Base-by-base conservation (phyloP, 768 basidiomycete species). In the Suillus sp. region DNA sequence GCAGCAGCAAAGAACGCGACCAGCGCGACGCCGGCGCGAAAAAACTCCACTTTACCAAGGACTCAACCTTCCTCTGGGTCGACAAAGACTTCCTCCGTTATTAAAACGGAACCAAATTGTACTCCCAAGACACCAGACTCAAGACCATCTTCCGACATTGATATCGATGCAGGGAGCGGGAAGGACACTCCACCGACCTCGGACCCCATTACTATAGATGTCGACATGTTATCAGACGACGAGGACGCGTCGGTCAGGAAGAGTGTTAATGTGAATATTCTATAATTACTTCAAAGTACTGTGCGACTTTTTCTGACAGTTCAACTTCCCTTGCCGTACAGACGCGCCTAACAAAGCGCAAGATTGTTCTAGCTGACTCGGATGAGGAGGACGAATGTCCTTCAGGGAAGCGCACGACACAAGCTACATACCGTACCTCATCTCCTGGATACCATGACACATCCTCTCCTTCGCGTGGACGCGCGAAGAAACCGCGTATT, bases 141-240 rank as follows among this genome's bases (percentile, higher is more conserved):
- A 25, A 51, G 64, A 20, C 73, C 78, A 50, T 55, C 70, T 67
- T 18, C 61, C 74, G 43, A 76, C 72, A 61, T 83, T 83, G 9
- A 82, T 83, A 22, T 77, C 75, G 9, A 76, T 79, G 18, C 71
- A 70, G 13, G 76, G 74, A 88, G 80, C 66, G 61, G 69, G 45
- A 78, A 76, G 34, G 82, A 84, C 18, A 91, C 90, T 2, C 91
- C 92, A 32, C 91, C 91, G 0, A 90, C 90, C 3, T 93, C 91
- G 66, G 90, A 93, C 62, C 80, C 84, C 34, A 84, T 92, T 62
- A 5, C 56, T 40, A 57, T 57, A 57, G 91, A 93, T 66, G 82
- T 93, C 11, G 91, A 92, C 70, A 87, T 91, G 86, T 66, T 86
- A 56, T 81, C 80, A 9, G 83, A 81, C 37, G 67, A 74, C 2